Percentiles rank a stretch among this genome's conserved stretches.
These are phyloP conservation scores for Fusarium avenaceum DNA, from an alignment of 2,329 filamentous ascomycete genomes.

Conservation along the genomic window DNA sequence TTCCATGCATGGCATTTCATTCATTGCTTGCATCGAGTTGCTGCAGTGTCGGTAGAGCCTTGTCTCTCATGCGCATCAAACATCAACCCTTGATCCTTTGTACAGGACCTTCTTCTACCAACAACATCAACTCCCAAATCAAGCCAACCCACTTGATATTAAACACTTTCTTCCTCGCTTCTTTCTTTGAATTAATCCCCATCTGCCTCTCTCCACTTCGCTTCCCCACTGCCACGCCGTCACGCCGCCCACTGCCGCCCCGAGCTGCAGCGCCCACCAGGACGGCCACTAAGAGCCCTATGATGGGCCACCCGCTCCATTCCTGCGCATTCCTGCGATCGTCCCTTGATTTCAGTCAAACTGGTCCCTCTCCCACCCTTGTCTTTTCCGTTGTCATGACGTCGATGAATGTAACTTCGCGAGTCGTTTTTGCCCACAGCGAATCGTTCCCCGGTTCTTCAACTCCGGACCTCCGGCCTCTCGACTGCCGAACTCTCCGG, in stretches of 20 bases:
- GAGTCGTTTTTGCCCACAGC: slow-evolving; percentile 18
- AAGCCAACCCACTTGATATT: background rate
- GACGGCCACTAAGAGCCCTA: slow-evolving; percentile 45
- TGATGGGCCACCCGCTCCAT: slow-evolving; percentile 43
- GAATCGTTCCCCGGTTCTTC: slow-evolving; percentile 18
- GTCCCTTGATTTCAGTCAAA: slow-evolving; percentile 26
- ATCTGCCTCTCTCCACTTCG: slow-evolving; percentile 23
- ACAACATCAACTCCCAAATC: background rate
- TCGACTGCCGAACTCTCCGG: slow-evolving; percentile 30
- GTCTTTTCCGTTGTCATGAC: slow-evolving; percentile 29
- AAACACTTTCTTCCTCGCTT: background rate
- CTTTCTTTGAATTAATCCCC: background rate
- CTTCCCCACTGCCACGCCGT: slow-evolving; percentile 28
- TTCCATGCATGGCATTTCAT: slow-evolving; percentile 7
- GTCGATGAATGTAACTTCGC: slow-evolving; percentile 14
- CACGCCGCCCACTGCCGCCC: slow-evolving; percentile 24
- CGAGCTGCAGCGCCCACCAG: slow-evolving; percentile 27
- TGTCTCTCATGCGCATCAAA: background rate
- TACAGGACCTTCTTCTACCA: background rate
- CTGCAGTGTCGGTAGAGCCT: background rate
- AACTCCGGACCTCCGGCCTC: slow-evolving; percentile 37
- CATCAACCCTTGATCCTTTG: background rate
- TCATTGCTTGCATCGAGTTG: slow-evolving; percentile 23
- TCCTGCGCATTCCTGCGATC: slow-evolving; percentile 37
- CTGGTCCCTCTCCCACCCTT: slow-evolving; percentile 6